phyloP scores from a whole-genome alignment of 108 stramenopile genomes.

The Pseudonitzschia multiseries region DNA sequence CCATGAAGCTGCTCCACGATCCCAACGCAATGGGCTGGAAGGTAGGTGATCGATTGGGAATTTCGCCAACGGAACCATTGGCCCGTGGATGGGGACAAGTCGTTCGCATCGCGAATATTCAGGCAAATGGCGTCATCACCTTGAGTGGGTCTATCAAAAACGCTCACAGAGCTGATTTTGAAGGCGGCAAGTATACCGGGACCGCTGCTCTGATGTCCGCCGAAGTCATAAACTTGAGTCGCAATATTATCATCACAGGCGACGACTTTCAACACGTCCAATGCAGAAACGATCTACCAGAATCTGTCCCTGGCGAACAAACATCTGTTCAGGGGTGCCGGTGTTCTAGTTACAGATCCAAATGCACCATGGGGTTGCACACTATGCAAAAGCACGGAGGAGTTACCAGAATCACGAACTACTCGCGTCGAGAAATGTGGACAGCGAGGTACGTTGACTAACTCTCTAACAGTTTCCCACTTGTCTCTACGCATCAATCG shows the following conservation, averaged over 20 bases:
- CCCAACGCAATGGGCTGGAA: conserved; percentile 53
- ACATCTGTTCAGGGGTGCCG: conserved; percentile 29
- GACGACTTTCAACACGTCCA: conserved; percentile 53
- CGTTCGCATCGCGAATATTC: conserved; percentile 41
- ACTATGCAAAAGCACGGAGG: conserved; percentile 21
- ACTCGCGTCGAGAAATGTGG: conserved; percentile 55
- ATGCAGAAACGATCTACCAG: conserved; percentile 42
- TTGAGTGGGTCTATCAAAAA: conserved; percentile 33
- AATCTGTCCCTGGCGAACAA: conserved; percentile 39
- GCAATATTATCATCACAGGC: conserved; percentile 58
- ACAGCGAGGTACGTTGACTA: conserved; percentile 34
- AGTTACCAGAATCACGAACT: conserved; percentile 40
- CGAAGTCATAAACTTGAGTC: conserved; percentile 54
- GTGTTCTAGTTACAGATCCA: conserved; percentile 38
- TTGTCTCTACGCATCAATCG: too few species aligned
- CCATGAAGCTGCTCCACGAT: conserved; percentile 46
- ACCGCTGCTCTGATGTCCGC: conserved; percentile 40
- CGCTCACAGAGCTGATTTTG: conserved; percentile 38
- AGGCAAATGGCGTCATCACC: conserved; percentile 32
- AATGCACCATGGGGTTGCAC: conserved; percentile 58
- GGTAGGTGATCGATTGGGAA: conserved; percentile 58
- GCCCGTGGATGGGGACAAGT: conserved; percentile 44
- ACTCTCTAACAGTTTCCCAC: too few species aligned
- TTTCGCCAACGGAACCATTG: conserved; percentile 41
- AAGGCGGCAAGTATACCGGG: not conserved